Base-by-base conservation (phyloP, 164 flowering plant genomes). In the Macadamia tetraphylla region DNA sequence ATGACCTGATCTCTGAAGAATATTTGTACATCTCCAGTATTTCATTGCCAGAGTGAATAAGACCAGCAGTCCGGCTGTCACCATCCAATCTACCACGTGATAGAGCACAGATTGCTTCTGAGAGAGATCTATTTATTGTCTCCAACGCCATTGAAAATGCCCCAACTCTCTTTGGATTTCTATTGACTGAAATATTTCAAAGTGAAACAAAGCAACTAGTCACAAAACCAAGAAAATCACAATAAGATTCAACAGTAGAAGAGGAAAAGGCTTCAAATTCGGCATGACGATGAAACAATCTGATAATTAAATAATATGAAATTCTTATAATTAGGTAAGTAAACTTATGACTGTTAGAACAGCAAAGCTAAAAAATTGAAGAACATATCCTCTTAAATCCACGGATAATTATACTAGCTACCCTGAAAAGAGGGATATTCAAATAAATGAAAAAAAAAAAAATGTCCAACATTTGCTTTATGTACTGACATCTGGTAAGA, bases 81-180 rank as follows among this genome's bases (percentile, higher is more conserved):
- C 98, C 98, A 78, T 94, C 99, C 80, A 83, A 74, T 78, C 88
- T 87, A 71, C 99, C 97, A 65, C 90, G 97, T 68, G 87, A 76
- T 13, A 92, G 79, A 9, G 97, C 83, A 82, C 88, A 89, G 65
- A 94, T 85, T 49, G 98, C 96, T 74, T 92, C 97, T 29, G 97
- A 88, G 13, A 94, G 86, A 77, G 96, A 90, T 83, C 83, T 94
- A 70, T 90, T 92, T 64, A 89, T 83, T n/a, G 96, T 94, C 75
- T 92, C 98, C 78, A 94, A 72, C 2, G 99, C 97, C 78, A 83
- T 79, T 29, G 96, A 86, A 74, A 87, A 92, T 49, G 99, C 98
- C 57, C 98, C 99, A 62, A 92, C 80, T 74, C 98, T 84, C 82
- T 88, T 71, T 88, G 92, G 67, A 94, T 85, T 78, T 94, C 98